Conservation (phyloP, 495 filamentous ascomycete genomes). For the Zalerion maritima region DNA sequence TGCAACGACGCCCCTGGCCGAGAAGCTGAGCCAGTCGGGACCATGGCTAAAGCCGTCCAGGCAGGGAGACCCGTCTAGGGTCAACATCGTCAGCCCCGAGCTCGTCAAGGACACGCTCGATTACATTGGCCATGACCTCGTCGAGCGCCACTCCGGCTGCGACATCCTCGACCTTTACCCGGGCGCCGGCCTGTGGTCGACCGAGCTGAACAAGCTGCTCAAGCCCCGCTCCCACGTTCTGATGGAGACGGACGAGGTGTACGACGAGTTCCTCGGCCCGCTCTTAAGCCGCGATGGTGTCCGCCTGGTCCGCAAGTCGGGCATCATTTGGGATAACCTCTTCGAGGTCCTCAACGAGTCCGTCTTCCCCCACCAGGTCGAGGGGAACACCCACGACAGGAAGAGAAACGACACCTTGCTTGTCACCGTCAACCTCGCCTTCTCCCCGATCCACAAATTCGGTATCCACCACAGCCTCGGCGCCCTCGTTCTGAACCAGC, state of each 20-base stretch:
- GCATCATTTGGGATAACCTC: conserved; percentile 34
- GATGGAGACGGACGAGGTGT: conserved; percentile 48
- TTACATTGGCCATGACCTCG: conserved; percentile 33
- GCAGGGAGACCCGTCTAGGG: no score
- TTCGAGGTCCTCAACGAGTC: conserved; percentile 28
- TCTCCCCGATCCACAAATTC: conserved; percentile 22
- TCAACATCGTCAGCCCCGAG: no score
- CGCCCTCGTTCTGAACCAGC: conserved; percentile 29
- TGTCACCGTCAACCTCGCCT: conserved; percentile 43
- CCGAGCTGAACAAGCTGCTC: conserved; percentile 55
- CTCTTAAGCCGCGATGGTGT: conserved; percentile 45
- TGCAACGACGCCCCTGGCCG: no score
- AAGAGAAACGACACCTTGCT: conserved; percentile 51
- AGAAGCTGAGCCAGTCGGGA: no score
- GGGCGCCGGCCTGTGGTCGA: conserved; percentile 57
- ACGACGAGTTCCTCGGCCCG: conserved; percentile 42
- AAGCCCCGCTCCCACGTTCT: conserved; percentile 68
- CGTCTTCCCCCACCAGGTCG: conserved; percentile 35
- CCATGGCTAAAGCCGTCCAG: no score
- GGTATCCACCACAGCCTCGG: conserved; percentile 23
- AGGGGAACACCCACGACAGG: conserved; percentile 14
- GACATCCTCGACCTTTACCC: conserved; percentile 81
- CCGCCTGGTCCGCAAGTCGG: conserved; percentile 32
- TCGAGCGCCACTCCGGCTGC: conserved; percentile 46
- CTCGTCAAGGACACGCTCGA: conserved; percentile 25